Evolutionary conservation across 2,329 filamentous ascomycete species (phyloP).

Genomic region (Ambrosiella xylebori): DNA sequence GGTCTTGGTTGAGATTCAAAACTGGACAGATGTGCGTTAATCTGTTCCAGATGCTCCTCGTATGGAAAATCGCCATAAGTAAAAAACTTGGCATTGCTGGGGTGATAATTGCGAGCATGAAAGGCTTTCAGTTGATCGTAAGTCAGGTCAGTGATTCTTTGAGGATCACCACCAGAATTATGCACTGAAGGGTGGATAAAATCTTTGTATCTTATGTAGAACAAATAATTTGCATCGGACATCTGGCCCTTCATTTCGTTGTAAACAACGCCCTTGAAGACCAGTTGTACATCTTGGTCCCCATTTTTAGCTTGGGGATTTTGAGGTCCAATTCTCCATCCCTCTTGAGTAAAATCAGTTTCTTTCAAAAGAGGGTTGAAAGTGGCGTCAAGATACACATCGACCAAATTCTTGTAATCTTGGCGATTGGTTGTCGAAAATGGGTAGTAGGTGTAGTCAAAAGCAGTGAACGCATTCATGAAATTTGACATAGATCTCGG

Average conservation of each 20-base stretch:
- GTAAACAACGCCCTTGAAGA: constrained; percentile 97
- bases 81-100: constrained; percentile 89
- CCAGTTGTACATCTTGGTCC: constrained; percentile 48
- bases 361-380: constrained; percentile 76
- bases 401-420: constrained; percentile 91
- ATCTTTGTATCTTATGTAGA: constrained; percentile 89
- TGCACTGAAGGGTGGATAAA: constrained; percentile 87
- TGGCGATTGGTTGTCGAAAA: constrained; percentile 93
- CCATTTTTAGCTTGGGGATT: constrained; percentile 47
- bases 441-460: constrained; percentile 92
- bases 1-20: constrained; percentile 50
- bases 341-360: constrained; percentile 89
- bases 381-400: constrained; percentile 90
- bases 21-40: constrained; percentile 53
- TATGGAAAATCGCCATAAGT: constrained; percentile 92
- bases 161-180: constrained; percentile 91
- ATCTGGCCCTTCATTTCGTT: constrained; percentile 99
- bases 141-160: constrained; percentile 89
- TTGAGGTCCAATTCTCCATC: constrained; percentile 89
- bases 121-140: constrained; percentile 79
- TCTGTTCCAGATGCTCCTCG: constrained; percentile 59
- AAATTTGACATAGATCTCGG: constrained; percentile 97
- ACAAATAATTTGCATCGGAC: constrained; percentile 91
- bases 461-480: constrained; percentile 97
- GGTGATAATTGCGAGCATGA: constrained; percentile 87